These are phyloP conservation scores for Bryum argenteum DNA, from an alignment of 225 moss, liverwort and hornwort genomes.

Conservation along the genomic window DNA sequence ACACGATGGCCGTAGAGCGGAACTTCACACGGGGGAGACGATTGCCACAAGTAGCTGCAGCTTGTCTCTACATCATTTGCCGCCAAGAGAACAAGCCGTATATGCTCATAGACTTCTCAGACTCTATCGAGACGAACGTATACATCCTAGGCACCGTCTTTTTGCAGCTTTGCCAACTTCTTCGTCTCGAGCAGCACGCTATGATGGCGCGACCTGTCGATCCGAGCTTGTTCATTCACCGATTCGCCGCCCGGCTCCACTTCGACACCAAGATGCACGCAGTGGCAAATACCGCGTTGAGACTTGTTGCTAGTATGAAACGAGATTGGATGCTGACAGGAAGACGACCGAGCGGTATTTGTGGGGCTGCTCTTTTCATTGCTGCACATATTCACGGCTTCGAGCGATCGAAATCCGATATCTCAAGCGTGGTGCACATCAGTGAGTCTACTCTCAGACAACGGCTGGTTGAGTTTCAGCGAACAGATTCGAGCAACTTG, in stretches of 20 bases:
- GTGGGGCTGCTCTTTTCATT: conserved; percentile 97
- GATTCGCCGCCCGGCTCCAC: conserved; percentile 95
- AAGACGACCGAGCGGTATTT: conserved; percentile 90
- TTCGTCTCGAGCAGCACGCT: conserved; percentile 90
- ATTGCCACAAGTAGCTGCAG: conserved; percentile 91
- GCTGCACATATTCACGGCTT: conserved; percentile 95
- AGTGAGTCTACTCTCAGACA: conserved; percentile 96
- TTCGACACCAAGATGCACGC: conserved; percentile 90
- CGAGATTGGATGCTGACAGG: conserved; percentile 99
- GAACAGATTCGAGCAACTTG: conserved; percentile 95
- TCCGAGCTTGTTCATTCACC: conserved; percentile 98
- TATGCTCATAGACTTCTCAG: conserved; percentile 99
- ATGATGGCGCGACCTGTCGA: conserved; percentile 98
- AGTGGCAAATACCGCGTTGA: conserved; percentile 86
- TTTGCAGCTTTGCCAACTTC: conserved; percentile 86
- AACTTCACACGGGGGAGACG: conserved; percentile 97
- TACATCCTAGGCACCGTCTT: conserved; percentile 95
- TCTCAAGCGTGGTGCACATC: conserved; percentile 98
- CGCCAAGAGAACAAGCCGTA: conserved; percentile 98
- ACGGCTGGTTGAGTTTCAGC: conserved; percentile 93
- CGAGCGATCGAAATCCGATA: conserved; percentile 94
- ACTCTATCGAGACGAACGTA: conserved; percentile 96
- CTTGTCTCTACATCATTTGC: conserved; percentile 99
- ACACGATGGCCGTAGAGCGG: conserved; percentile 99
- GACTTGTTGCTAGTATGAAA: conserved; percentile 99